phyloP scores from a whole-genome alignment of 257 asterid species.

The Gentiana macrophylla region DNA sequence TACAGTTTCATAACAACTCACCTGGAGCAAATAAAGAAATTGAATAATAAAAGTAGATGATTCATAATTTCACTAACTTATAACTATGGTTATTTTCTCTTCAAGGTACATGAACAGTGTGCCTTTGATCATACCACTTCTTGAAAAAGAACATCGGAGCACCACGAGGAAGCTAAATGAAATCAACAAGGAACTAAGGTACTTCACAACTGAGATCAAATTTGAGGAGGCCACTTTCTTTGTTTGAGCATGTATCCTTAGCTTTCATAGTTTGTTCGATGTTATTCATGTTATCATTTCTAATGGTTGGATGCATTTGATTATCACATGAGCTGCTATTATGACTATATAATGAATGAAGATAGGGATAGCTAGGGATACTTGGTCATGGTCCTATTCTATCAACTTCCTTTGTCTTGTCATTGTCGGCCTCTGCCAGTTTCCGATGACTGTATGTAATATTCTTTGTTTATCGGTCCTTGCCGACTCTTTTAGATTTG shows the following conservation, averaged over 20 bases:
- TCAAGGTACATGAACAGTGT: slow-evolving; percentile 87
- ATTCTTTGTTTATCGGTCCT: no score
- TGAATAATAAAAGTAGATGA: not conserved
- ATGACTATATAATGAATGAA: no score
- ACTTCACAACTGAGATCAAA: not conserved
- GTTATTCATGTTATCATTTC: no score
- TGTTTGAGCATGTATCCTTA: no score
- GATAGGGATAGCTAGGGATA: no score
- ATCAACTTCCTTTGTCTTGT: no score
- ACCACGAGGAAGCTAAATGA: slow-evolving; percentile 75
- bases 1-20: not conserved
- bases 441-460: no score
- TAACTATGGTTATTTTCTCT: slow-evolving; percentile 16
- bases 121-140: slow-evolving; percentile 88
- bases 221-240: not conserved
- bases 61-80: slow-evolving; percentile 9
- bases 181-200: slow-evolving; percentile 89
- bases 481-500: no score
- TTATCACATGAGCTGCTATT: no score
- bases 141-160: slow-evolving; percentile 78
- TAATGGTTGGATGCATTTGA: no score
- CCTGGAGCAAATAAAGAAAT: not conserved
- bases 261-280: not conserved
- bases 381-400: no score
- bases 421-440: no score